Base-by-base conservation (phyloP, 768 basidiomycete species). In the Pleurotus tuoliensis region DNA sequence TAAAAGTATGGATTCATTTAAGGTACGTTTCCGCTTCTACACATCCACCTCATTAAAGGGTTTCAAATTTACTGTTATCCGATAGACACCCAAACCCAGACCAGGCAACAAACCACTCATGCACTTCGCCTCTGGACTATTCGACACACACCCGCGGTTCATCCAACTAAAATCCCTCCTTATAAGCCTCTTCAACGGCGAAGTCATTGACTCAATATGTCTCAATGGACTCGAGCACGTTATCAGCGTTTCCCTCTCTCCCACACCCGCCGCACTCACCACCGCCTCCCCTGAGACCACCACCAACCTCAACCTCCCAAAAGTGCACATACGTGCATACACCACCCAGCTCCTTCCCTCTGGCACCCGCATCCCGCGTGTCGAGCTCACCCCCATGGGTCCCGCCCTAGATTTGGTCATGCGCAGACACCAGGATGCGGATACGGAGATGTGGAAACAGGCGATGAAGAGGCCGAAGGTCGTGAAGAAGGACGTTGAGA, bases 121-220 rank as follows among this genome's bases (percentile, higher is more conserved):
- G 80, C 93, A 96, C 67, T 99, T 99, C 67, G 92, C 94, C 12
- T 95, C 94, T 0, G 92, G 93, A 59, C 80, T 98, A 8, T 99
- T 98, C 70, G 94, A 96, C 63, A 86, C 92, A 1, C 94, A 98
- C 69, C 94, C 96, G 1, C 87, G 93, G 9, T 95, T 90, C 69
- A 76, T 87, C 5, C 94, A 95, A 66, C 79, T 98, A 62, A 98
- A 97, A 75, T 95, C 92, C 1, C 77, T 96, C 66, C 81, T 98
- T 8, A 78, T 98, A 64, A 86, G 88, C 65, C 83, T 99, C 60
- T 98, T 96, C 81, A 92, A 92, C 68, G 90, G 86, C 38, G 88
- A 95, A 70, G 83, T 80, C 40, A 82, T 95, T 61, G 89, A 93
- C 57, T 84, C 84, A 34, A 85, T 99, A 64, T 88, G 86, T 67